Evolutionary conservation across 306 rosid genomes (phyloP), one percentile per base, ranked within the genome.

Genomic region (Trifolium subterraneum): DNA sequence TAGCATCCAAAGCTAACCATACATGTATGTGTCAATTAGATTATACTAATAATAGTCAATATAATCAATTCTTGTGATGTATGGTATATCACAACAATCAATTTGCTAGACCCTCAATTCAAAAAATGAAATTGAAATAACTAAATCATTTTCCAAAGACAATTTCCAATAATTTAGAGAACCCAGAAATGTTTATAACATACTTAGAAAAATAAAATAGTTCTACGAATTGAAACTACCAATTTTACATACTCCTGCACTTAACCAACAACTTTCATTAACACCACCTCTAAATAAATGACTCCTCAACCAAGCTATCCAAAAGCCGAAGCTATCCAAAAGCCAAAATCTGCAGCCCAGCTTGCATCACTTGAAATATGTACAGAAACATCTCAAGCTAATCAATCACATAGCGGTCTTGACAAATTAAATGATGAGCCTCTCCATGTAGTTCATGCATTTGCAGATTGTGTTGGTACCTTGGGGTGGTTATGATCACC

Each of bases 401-500:
- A 54, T 29, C 55, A 72, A 78, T 81, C 87, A 75, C 68, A 71
- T 27, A 70, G 39, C 55, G 75, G 27, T 31, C 36, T 51, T 33
- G 65, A 77, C 74, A 71, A 71, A 60, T 66, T 48, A 58, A 78
- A 77, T 61, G 31, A 72, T 39, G 25, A 78, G 79, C 82, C 84
- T 75, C 75, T 71, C 84, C 68, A 61, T 61, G 55, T 25, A 45
- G 78, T 56, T 88, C 89, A 90, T 67, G 92, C 86, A 75, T 90
- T 89, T 84, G 97, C 83, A 15, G 99, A 77, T 77, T 92, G 97
- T 35, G 93, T 82, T 50, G 88, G 88, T 77, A 89, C 45, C 80
- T 88, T 88, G 2, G 97, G 87, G 79, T 95, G 99, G 84, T 87
- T 95, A 70, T 95, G 99, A 79, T 95, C 99, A 0, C 97, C 98